Base-by-base conservation (phyloP, 164 flowering plant genomes). In the Magnolia sinica region DNA sequence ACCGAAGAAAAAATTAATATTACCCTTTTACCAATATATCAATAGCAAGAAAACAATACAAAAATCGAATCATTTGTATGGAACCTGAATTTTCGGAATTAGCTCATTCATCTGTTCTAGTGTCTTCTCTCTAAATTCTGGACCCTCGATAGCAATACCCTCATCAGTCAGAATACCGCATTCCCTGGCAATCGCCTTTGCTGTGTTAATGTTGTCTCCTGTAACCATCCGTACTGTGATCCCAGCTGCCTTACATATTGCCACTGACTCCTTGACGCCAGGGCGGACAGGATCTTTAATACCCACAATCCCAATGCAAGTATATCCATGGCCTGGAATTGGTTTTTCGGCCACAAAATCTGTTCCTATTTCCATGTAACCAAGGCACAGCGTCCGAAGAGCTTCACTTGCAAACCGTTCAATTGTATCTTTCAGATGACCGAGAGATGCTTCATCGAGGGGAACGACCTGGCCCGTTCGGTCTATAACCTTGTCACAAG, bases 281-380 rank as follows among this genome's bases (percentile, higher is more conserved):
- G 97, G 95, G 29, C 98, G 96, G 14, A 95, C 92, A 7, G 99
- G 99, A 86, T 95, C 99, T 80, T 95, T 95, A 82, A 95, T 95
- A 64, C 98, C 98, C 31, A 95, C 97, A 74, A 95, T 88, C 45
- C 91, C 98, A 23, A 95, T 86, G 78, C 91, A 90, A 67, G 94
- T 93, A 82, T 90, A 93, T 11, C 99, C 96, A 14, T 61, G 71
- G 67, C 77, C 52, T 22, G 99, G 98, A 82, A 95, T 84, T 50
- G 91, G 86, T 78, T 77, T 81, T 50, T 81, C 82, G 45, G 78
- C 77, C 49, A 88, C 83, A 72, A 85, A 92, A 9, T 87, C 91
- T 67, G 72, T 79, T 81, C 80, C 91, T 37, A 90, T 72, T 18
- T 93, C 96, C 88, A 88, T 79, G 77, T 88, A 95, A 72, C 92